Evolutionary conservation across 2,329 filamentous ascomycete species (phyloP), one percentile per base, ranked within the genome.

Genomic region (Amauroascus verrucosus): DNA sequence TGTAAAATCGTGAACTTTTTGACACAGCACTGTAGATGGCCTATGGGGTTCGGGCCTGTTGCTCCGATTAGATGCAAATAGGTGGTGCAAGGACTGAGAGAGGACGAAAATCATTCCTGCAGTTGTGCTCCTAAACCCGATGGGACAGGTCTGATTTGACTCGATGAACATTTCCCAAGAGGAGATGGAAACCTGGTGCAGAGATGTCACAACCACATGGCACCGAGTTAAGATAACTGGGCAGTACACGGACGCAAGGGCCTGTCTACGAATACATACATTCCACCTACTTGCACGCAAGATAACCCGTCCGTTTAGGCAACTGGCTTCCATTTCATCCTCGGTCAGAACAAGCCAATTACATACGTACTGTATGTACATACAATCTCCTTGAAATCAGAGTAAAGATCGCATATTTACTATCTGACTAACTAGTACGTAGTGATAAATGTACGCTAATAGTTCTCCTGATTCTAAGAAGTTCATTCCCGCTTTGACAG

Each of bases 131-230:
- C 46, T 6, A 38, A 18, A 28, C 14, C 2, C 5, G 35, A 40
- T 40, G 22, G 24, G 47, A 40, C 35, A 49, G 33, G 33, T 49
- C 47, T 1, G 20, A 40, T 49, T 49, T 49, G 47, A 11, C 47
- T 49, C 20, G 9, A 14, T n/a, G 13, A 16, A 33, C 14, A 18
- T 38, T 18, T 49, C 28, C 7, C n/a, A 18, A 47, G 35, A 35
- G 28, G 26, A 26, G 18, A 1, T 24, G 16, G 20, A 20, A 38
- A 41, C 38, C 38, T n/a, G n/a, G 26, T 46, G 28, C 24, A 30
- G 43, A 24, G 44, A 40, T 28, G 33, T 49, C 32, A 24, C 33
- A 22, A 28, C 33, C 47, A 49, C 47, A 49, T 49, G 46, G 46
- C 46, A 38, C 28, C 14, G 20, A n/a, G 30, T 37, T 37, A 26